Evolutionary conservation across 2,329 filamentous ascomycete genomes (phyloP), one percentile per base, ranked within the genome.

Genomic region (Fusarium incarnatum): DNA sequence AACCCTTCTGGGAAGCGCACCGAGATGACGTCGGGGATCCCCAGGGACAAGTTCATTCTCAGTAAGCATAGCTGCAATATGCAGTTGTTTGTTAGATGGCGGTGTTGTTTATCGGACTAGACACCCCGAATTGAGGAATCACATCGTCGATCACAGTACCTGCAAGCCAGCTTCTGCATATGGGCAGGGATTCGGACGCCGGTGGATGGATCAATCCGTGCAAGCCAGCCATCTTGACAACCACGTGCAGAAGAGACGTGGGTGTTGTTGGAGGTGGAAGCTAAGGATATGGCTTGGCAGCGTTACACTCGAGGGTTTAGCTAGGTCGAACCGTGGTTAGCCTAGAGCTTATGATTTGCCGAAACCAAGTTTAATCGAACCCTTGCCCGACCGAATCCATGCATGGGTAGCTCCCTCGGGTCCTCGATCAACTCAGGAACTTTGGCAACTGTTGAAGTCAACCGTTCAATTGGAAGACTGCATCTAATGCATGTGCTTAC

Each of bases 161-260:
- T 71, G 42, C 55, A 63, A 40, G 42, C 52, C 58, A 60, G 58
- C 63, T 42, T 56, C 56, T 65, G 25, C 53, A 61, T 42, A 50
- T 42, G n/a, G 20, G 56, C 60, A 67, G 59, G 60, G 67, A 64
- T 64, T 40, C 46, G 44, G 57, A 46, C 60, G 52, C 37, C 63
- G 58, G 64, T 30, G 46, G 45, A 46, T 48, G 49, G 52, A 18
- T 30, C 27, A 49, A 34, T 65, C 56, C 34, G 47, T 42, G 56
- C 41, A 40, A 53, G 48, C 48, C 37, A 48, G 53, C 48, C 47
- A 66, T 65, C 44, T 60, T 52, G 54, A 60, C 22, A 55, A 47
- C 62, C 73, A 75, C 72, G 72, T 75, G 73, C 64, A 60, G 68
- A 64, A 61, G 52, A 66, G 63, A 60, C 32, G 50, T 30, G 34